phyloP scores from a whole-genome alignment of 1,139 yeast species.

The Spathaspora jeffriesii region DNA sequence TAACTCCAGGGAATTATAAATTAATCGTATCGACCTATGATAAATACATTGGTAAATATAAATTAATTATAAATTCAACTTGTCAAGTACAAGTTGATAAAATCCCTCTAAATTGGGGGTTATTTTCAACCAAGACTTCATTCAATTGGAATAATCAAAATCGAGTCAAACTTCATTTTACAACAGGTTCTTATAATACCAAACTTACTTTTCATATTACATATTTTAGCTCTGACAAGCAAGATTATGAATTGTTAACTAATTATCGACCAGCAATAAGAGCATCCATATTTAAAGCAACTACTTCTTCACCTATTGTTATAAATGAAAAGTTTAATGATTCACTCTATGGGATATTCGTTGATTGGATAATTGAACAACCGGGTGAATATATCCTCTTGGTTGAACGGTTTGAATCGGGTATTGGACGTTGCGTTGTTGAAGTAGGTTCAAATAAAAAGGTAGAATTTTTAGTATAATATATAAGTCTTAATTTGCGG shows the following conservation, averaged over 20 bases:
- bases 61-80: conserved; percentile 15
- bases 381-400: conserved; percentile 39
- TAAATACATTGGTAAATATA: conserved; percentile 12
- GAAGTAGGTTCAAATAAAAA: conserved; percentile 33
- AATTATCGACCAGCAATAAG: conserved; percentile 42
- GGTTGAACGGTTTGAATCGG: conserved; percentile 51
- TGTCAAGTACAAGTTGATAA: conserved; percentile 12
- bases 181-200: conserved; percentile 19
- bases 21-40: conserved; percentile 34
- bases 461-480: conserved; percentile 5
- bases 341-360: conserved; percentile 43
- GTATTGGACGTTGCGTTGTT: conserved; percentile 38
- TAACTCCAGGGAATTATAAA: conserved; percentile 39
- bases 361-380: conserved; percentile 28
- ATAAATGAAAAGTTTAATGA: conserved; percentile 44
- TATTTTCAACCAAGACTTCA: conserved; percentile 24
- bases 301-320: conserved; percentile 25
- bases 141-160: conserved; percentile 41
- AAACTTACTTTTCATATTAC: conserved; percentile 26
- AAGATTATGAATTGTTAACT: conserved; percentile 21
- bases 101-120: conserved; percentile 32
- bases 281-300: conserved; percentile 42
- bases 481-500: neutral
- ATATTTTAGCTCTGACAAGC: conserved; percentile 15
- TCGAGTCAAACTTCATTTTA: conserved; percentile 33